These are phyloP conservation scores for Chlorella sp. DNA, from an alignment of 139 green algal genomes.

Conservation along the genomic window DNA sequence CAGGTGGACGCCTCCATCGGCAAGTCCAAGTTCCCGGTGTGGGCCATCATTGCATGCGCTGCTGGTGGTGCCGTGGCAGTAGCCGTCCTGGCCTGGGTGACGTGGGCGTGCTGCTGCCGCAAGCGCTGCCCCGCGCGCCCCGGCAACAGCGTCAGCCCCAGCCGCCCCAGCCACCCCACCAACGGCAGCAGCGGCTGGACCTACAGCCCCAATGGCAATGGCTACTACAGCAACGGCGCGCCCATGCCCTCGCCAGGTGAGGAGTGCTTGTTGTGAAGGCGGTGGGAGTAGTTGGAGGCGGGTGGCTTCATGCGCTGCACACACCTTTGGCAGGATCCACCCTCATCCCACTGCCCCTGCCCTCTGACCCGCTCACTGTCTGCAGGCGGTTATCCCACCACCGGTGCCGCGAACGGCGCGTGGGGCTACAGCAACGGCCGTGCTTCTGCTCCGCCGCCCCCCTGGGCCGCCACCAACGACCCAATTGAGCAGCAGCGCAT, in stretches of 20 bases:
- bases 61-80: constrained; percentile 10
- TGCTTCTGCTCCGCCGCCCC: neutral
- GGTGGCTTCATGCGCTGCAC: too few relatives aligned
- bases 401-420: neutral
- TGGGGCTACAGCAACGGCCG: neutral
- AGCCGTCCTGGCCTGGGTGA: constrained; percentile 5
- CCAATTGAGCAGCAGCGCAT: constrained; percentile 35
- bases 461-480: neutral
- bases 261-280: too few relatives aligned
- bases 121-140: neutral
- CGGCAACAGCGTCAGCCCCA: neutral
- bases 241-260: too few relatives aligned
- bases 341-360: neutral
- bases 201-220: neutral
- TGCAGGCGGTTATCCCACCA: too few relatives aligned
- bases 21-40: constrained; percentile 31
- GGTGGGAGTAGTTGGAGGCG: too few relatives aligned
- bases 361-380: too few relatives aligned
- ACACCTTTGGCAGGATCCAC: too few relatives aligned
- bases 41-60: constrained; percentile 39
- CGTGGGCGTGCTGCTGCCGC: constrained; percentile 36
- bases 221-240: neutral
- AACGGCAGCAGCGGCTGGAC: constrained; percentile 10
- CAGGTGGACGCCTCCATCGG: constrained; percentile 23
- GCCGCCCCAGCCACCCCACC: neutral